Conservation (phyloP, 73 alveolate species). For the Tetrahymena malaccensis region DNA sequence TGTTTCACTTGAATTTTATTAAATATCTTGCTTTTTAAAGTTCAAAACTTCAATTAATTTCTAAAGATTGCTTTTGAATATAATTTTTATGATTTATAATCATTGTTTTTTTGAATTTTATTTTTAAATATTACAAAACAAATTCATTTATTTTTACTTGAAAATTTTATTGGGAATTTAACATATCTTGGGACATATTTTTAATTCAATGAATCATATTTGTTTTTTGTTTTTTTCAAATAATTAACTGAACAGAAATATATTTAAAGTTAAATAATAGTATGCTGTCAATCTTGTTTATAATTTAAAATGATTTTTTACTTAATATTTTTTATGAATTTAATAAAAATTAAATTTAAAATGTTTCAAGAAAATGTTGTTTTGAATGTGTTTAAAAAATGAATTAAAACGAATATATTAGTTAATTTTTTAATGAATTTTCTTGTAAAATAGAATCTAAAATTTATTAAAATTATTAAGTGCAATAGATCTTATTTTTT, state of each 20-base stretch:
- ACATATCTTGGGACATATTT: not conserved
- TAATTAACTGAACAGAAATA: not conserved
- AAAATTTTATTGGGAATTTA: not conserved
- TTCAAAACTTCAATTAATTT: not conserved
- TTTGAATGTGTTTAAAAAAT: too few relatives aligned
- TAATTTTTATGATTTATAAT: not conserved
- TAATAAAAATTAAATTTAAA: too few relatives aligned
- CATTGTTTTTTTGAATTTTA: not conserved
- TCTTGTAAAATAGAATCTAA: not conserved
- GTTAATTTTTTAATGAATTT: too few relatives aligned
- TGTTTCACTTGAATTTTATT: not conserved
- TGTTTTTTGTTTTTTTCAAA: not conserved
- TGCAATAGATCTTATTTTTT: not conserved
- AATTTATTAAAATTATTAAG: too few relatives aligned
- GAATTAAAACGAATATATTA: too few relatives aligned
- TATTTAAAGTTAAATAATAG: too few relatives aligned
- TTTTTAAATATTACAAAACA: not conserved
- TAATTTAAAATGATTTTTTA: too few relatives aligned
- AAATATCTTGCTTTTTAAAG: not conserved
- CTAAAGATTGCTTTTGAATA: not conserved
- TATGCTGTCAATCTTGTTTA: too few relatives aligned
- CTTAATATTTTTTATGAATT: too few relatives aligned
- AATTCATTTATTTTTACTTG: not conserved
- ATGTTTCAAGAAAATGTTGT: too few relatives aligned
- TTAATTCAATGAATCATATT: not conserved